phyloP scores from a whole-genome alignment of 2,329 filamentous ascomycete genomes.

The Penicillium italicum region DNA sequence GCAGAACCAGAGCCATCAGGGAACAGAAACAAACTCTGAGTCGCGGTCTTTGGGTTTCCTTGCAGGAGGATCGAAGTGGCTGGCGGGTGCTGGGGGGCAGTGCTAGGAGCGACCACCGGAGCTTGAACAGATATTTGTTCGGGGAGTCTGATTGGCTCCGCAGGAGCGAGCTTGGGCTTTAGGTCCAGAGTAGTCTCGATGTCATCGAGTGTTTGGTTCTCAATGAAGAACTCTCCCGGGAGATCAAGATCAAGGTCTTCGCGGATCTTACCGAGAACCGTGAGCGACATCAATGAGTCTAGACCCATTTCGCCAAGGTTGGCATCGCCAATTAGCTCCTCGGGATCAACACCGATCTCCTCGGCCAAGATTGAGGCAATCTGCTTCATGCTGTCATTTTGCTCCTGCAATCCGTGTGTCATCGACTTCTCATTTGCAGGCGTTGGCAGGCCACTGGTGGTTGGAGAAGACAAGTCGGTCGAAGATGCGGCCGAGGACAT shows the following conservation, averaged over 20 bases:
- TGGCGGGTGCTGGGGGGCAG: conserved; percentile 30
- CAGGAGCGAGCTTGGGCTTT: conserved; percentile 33
- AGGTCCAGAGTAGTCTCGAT: conserved; percentile 39
- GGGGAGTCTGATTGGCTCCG: conserved; percentile 21
- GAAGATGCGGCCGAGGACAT: conserved; percentile 29
- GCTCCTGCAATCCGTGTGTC: conserved; percentile 11
- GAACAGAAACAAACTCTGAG: conserved; percentile 43
- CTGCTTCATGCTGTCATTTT: conserved; percentile 37
- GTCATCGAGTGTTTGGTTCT: conserved; percentile 42
- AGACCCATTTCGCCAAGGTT: conserved; percentile 45
- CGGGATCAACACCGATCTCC: conserved; percentile 43
- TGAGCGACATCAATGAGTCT: conserved; percentile 47
- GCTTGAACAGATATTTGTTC: conserved; percentile 23
- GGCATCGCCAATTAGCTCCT: conserved; percentile 39
- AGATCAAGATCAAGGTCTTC: conserved; percentile 44
- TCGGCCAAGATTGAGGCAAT: conserved; percentile 43
- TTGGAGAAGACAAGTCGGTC: conserved; percentile 35
- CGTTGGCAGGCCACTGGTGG: conserved; percentile 32
- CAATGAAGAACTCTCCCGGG: conserved; percentile 44
- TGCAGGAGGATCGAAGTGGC: conserved; percentile 44
- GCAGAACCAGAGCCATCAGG: conserved; percentile 48
- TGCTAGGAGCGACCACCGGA: conserved; percentile 16
- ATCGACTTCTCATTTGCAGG: conserved; percentile 28
- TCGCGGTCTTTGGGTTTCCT: conserved; percentile 43
- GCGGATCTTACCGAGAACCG: conserved; percentile 45